Conservation (phyloP, 2,329 filamentous ascomycete species). For the Fusarium mundagurra region DNA sequence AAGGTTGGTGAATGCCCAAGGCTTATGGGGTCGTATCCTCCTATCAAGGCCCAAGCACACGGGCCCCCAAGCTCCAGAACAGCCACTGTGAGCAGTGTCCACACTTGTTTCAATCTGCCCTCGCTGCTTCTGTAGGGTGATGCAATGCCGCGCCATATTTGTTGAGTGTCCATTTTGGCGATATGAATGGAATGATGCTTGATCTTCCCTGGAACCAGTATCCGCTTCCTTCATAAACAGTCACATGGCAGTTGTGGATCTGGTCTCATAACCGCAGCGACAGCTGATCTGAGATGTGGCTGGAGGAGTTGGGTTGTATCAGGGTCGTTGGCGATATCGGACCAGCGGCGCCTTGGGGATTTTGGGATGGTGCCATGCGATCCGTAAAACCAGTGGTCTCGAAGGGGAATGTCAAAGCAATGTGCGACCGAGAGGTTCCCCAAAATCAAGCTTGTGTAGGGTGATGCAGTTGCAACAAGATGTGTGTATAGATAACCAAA, state of each 20-base stretch:
- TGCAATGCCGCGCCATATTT: conserved; percentile 28
- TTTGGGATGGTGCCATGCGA: background rate
- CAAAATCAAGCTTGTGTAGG: background rate
- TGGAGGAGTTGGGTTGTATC: conserved; percentile 3
- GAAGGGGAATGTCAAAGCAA: background rate
- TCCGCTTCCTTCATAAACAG: background rate
- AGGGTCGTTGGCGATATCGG: conserved; percentile 1
- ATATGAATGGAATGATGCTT: conserved; percentile 13
- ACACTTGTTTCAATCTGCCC: conserved; percentile 40
- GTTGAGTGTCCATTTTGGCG: conserved; percentile 12
- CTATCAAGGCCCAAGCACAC: conserved; percentile 38
- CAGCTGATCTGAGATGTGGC: background rate
- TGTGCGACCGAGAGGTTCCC: background rate
- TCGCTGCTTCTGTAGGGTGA: conserved; percentile 32
- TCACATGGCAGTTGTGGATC: background rate
- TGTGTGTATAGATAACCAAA: background rate
- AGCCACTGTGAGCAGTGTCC: conserved; percentile 33
- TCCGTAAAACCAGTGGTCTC: background rate
- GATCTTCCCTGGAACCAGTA: conserved; percentile 19
- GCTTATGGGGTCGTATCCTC: conserved; percentile 31
- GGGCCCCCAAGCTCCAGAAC: conserved; percentile 13
- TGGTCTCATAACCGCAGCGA: background rate
- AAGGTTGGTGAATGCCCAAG: conserved; percentile 40
- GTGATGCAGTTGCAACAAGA: background rate
- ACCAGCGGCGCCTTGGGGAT: background rate